Base-by-base conservation (phyloP, 192 early-diverging fungal genomes). In the Backusella tarrabulga region DNA sequence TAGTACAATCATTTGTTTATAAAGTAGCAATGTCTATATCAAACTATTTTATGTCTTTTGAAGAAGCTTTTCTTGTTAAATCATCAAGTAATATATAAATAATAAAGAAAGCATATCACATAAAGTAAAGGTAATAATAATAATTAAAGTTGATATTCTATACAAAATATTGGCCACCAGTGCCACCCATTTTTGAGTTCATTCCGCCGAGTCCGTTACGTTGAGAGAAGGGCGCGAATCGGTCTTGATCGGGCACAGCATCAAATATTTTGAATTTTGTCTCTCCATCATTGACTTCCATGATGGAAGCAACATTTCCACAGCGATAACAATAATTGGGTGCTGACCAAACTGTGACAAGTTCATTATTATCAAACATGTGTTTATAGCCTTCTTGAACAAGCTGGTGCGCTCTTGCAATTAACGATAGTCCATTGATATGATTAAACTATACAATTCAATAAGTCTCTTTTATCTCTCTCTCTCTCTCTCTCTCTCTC, bases 271-370 rank as follows among this genome's bases (percentile, higher is more conserved):
- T 96, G 87, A 98, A 98, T 81, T 90, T 92, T 73, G 86, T 86
- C 68, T 97, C 96, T 36, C 85, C 85, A 77, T 94, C 91, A 71
- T 92, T 87, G 29, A 99, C 89, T 78, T 95, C 91, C 89, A 97
- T 92, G 72, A 99, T 94, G 40, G 95, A 94, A 9, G 97, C 97
- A 26, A 98, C 95, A 79, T 99, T 98, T 46, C 96, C 97, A 78
- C 97, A 99, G 34, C 97, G 90, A 84, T 98, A 98, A 81, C 97
- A 99, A 84, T 99, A 99, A 78, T 99, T 97, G 66, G 96, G 96
- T 14, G 96, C 97, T 42, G 93, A 95, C 98, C 98, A 98, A 23
- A 93, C 92, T 8, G 98, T 99, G 7, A 98, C 97, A 71, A 99
- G 87, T 74, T 96, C 95, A 73, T 98, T 93, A 75, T 99, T 95